Conservation (phyloP, 2,329 filamentous ascomycete genomes). For the Epichloe aotearoae region DNA sequence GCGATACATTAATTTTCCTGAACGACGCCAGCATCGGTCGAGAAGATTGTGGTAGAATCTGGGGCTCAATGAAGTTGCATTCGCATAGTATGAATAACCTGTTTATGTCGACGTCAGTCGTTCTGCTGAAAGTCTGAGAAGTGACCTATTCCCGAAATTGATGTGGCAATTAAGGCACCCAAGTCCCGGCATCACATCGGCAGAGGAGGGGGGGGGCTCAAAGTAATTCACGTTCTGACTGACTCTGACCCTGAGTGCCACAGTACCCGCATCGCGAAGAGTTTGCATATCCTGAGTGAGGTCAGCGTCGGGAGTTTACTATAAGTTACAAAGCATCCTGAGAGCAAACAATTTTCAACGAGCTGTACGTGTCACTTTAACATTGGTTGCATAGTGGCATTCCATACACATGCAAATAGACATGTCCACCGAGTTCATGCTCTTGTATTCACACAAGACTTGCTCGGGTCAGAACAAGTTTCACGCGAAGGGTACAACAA, state of each 20-base stretch:
- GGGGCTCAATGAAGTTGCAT: conserved; percentile 45
- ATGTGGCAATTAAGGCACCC: neutral
- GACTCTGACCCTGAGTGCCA: conserved; percentile 31
- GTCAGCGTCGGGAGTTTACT: conserved; percentile 3
- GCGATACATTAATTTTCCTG: conserved; percentile 58
- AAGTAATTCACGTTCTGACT: conserved; percentile 31
- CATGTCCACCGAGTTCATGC: neutral
- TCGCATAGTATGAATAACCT: conserved; percentile 65
- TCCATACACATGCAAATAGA: neutral
- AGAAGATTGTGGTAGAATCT: conserved; percentile 59
- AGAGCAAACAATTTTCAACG: neutral
- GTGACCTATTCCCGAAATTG: neutral
- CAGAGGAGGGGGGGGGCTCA: neutral
- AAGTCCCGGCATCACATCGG: neutral
- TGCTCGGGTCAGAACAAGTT: neutral
- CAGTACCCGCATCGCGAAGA: conserved; percentile 42
- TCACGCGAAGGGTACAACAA: neutral
- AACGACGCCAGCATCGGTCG: conserved; percentile 67
- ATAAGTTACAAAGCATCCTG: neutral
- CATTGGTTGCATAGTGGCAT: neutral
- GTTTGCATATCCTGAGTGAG: conserved; percentile 33
- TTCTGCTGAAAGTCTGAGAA: conserved; percentile 8
- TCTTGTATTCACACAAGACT: neutral
- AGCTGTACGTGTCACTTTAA: neutral
- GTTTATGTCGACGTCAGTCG: conserved; percentile 14